Percentiles rank a stretch among this genome's conserved stretches.
Conservation (phyloP, 2,329 filamentous ascomycete species). For the Tolypocladium sp. region DNA sequence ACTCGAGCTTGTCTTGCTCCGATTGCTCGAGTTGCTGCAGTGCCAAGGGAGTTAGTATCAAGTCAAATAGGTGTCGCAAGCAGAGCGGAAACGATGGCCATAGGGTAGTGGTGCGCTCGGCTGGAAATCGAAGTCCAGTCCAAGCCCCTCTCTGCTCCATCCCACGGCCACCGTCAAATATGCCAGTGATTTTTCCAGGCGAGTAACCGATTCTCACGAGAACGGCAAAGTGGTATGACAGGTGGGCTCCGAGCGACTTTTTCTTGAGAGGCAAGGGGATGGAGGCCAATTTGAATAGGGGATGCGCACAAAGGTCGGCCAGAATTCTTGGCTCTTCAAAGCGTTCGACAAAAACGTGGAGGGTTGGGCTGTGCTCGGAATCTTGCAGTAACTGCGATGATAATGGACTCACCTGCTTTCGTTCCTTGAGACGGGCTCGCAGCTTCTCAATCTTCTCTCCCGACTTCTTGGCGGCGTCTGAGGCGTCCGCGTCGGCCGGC, state of each 20-base stretch:
- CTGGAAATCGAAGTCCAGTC: not conserved
- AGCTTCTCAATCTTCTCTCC: conserved; percentile 50
- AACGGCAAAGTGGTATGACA: not conserved
- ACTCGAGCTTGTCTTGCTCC: conserved; percentile 46
- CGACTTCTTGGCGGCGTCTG: conserved; percentile 29
- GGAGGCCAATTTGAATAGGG: not conserved
- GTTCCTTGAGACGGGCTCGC: conserved; percentile 42
- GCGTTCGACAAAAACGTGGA: not conserved
- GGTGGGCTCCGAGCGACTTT: not conserved
- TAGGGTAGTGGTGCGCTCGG: no score
- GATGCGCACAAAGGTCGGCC: not conserved
- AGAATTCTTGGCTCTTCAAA: not conserved
- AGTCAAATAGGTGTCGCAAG: not conserved
- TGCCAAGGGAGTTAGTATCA: not conserved
- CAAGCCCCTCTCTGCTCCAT: not conserved
- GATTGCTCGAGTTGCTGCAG: conserved; percentile 48
- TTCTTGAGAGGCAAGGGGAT: not conserved
- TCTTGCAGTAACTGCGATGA: not conserved
- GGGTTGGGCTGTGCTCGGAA: not conserved
- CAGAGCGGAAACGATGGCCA: not conserved
- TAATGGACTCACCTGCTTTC: conserved; percentile 46
- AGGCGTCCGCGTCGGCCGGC: conserved; percentile 22
- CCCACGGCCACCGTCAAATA: not conserved
- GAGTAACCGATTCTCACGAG: not conserved
- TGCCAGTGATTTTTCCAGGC: not conserved